Percentiles rank a stretch among this genome's conserved stretches.
phyloP scores from a whole-genome alignment of 768 basidiomycete species.

The Suillus hirtellus region DNA sequence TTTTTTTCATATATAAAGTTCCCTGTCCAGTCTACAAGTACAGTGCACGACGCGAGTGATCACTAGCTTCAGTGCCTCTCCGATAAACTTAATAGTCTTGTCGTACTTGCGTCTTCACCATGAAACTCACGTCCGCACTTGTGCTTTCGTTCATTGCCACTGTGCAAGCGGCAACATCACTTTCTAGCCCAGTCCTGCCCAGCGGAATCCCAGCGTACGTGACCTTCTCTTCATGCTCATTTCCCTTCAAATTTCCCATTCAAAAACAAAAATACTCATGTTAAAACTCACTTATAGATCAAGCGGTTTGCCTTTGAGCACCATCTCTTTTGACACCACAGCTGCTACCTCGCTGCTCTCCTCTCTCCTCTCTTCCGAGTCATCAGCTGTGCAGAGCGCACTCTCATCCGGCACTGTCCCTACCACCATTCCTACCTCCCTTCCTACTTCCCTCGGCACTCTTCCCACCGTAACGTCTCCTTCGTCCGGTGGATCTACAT shows the following conservation, averaged over 20 bases:
- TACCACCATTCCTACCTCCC: not conserved
- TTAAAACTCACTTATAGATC: conserved; percentile 18
- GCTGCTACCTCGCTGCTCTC: too few relatives aligned
- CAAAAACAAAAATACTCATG: not conserved
- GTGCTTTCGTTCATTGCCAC: conserved; percentile 14
- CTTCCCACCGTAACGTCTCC: not conserved
- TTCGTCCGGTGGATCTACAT: too few relatives aligned
- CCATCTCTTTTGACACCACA: not conserved
- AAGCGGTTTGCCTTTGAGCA: conserved; percentile 21
- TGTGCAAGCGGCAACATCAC: not conserved
- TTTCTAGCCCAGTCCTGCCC: conserved; percentile 11
- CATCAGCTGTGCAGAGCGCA: too few relatives aligned
- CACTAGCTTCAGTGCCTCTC: not conserved
- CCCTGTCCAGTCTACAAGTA: too few relatives aligned
- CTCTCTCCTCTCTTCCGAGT: conserved; percentile 14
- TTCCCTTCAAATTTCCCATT: not conserved
- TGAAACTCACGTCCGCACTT: conserved; percentile 17
- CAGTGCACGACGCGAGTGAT: not conserved
- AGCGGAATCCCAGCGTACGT: conserved; percentile 26
- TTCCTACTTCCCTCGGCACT: not conserved
- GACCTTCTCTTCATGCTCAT: not conserved
- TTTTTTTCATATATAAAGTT: not conserved
- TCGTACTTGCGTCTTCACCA: conserved; percentile 3
- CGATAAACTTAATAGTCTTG: not conserved
- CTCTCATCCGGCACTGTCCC: conserved; percentile 9